Evolutionary conservation across 2,329 filamentous ascomycete genomes (phyloP).

Genomic region (Hypoxylon sp.): DNA sequence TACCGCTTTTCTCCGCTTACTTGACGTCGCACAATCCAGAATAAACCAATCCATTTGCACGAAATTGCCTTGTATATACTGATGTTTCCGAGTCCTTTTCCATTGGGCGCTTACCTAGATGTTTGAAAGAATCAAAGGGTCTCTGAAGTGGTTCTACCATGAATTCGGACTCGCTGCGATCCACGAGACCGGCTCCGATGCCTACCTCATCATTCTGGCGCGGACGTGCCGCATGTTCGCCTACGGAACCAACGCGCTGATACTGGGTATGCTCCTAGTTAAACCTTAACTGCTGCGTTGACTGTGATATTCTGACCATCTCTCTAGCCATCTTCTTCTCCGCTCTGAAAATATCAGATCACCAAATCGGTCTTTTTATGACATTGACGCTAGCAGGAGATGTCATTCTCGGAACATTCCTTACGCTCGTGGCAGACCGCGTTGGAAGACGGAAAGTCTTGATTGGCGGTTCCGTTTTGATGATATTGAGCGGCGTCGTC

Average conservation of each 20-base stretch:
- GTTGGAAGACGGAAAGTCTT: conserved; percentile 69
- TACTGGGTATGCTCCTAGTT: conserved; percentile 58
- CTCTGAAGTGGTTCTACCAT: conserved; percentile 54
- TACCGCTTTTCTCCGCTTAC: conserved; percentile 17
- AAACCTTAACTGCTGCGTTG: background rate
- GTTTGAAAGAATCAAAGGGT: conserved; percentile 38
- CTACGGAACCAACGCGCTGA: conserved; percentile 71
- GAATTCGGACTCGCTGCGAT: conserved; percentile 64
- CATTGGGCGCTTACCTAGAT: conserved; percentile 32
- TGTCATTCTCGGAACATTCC: conserved; percentile 67
- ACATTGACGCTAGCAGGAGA: conserved; percentile 72
- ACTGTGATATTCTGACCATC: conserved; percentile 12
- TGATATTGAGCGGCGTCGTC: conserved; percentile 66
- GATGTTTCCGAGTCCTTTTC: background rate
- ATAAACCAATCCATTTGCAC: conserved; percentile 10
- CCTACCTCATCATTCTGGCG: conserved; percentile 65
- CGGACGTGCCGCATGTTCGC: conserved; percentile 70
- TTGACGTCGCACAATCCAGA: background rate
- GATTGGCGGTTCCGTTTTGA: conserved; percentile 65
- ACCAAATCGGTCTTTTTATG: conserved; percentile 74
- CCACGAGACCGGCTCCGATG: conserved; percentile 61
- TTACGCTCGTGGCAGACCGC: conserved; percentile 70
- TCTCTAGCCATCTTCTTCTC: conserved; percentile 66
- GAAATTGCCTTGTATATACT: conserved; percentile 6
- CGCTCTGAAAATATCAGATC: conserved; percentile 66